phyloP scores from a whole-genome alignment of 805 yeast genomes.

The Saturnispora serradocipensis region DNA sequence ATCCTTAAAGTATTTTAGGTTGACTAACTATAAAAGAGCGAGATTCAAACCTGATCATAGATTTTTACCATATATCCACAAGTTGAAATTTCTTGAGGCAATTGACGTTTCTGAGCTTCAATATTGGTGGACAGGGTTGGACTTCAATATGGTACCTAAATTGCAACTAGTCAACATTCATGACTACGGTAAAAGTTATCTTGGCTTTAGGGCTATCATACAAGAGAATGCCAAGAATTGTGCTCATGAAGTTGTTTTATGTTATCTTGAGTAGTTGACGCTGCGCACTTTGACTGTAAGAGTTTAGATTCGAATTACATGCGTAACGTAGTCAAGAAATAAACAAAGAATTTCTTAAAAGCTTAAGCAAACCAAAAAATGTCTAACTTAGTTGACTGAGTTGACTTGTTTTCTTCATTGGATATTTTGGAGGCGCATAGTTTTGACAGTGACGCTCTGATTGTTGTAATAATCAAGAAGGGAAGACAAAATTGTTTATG shows the following conservation, averaged over 20 bases:
- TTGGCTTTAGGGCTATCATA: not conserved
- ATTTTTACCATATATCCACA: not conserved
- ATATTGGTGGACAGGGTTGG: slow-evolving; percentile 1
- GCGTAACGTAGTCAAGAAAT: too few relatives aligned
- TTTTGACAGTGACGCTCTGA: too few relatives aligned
- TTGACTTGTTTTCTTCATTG: too few relatives aligned
- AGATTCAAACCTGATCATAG: not conserved
- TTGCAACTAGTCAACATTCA: not conserved
- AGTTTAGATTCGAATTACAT: too few relatives aligned
- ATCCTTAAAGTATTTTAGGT: not conserved
- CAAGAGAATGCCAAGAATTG: not conserved
- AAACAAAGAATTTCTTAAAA: too few relatives aligned
- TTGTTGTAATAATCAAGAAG: too few relatives aligned
- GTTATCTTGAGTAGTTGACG: not conserved
- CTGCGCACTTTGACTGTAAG: too few relatives aligned
- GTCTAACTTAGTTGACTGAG: too few relatives aligned
- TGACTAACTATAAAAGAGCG: not conserved
- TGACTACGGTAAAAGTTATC: not conserved
- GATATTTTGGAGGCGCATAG: too few relatives aligned
- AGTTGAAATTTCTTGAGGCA: not conserved
- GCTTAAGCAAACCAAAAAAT: too few relatives aligned
- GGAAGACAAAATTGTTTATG: too few relatives aligned
- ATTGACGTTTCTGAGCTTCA: not conserved
- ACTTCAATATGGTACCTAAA: not conserved
- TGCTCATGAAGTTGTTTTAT: not conserved